A percentile compares a stretch with the other conserved stretches of the same genome.
These are phyloP conservation scores for Colletotrichum lupini DNA, from an alignment of 2,329 filamentous ascomycete species.

Conservation along the genomic window DNA sequence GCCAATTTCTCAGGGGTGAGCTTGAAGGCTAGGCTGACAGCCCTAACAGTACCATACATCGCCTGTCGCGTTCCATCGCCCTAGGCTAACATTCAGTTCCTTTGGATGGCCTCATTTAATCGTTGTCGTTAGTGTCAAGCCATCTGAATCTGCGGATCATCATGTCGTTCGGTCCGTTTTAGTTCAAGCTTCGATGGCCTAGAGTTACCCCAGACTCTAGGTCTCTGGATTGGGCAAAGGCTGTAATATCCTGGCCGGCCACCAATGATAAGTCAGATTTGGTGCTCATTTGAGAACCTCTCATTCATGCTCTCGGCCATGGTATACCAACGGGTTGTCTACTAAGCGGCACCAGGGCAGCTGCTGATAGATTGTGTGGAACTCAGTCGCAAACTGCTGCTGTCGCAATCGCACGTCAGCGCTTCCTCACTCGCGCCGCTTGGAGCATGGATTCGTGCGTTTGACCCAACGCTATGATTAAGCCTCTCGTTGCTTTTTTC, in stretches of 20 bases:
- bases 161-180: background rate
- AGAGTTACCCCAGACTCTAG: background rate
- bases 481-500: conserved; percentile 27
- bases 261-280: background rate
- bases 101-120: background rate
- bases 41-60: conserved; percentile 3
- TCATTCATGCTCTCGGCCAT: background rate
- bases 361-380: background rate
- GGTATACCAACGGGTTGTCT: background rate
- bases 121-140: background rate
- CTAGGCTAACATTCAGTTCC: background rate
- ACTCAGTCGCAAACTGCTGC: background rate
- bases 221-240: background rate
- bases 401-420: background rate
- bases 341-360: background rate
- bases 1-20: background rate
- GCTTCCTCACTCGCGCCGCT: background rate
- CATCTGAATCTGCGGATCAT: conserved; percentile 1
- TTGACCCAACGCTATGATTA: background rate
- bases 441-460: background rate
- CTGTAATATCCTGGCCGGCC: background rate
- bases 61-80: background rate
- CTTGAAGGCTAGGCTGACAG: background rate
- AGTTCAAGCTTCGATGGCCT: conserved; percentile 5
- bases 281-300: background rate